Conservation (phyloP, 805 yeast species). For the Hanseniaspora guilliermondii region DNA sequence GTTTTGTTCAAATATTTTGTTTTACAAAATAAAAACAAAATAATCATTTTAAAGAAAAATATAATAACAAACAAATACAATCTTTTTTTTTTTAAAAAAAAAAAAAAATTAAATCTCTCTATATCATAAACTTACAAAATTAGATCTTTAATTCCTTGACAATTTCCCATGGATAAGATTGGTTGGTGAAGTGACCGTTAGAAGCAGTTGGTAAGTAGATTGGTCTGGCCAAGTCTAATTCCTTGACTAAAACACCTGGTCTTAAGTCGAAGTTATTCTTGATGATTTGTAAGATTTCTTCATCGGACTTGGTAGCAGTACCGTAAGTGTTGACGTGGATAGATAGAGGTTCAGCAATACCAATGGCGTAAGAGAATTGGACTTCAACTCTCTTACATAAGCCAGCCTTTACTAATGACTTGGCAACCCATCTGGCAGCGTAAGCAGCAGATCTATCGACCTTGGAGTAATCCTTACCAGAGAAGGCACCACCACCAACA, state of each 20-base stretch:
- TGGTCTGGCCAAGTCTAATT: conserved; percentile 96
- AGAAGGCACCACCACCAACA: conserved; percentile 99
- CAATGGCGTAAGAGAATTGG: conserved; percentile 98
- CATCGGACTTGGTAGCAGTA: conserved; percentile 80
- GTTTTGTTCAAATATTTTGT: no score
- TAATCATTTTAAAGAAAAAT: no score
- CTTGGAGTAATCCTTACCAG: conserved; percentile 99
- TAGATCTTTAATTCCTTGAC: conserved; percentile 67
- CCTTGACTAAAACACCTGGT: conserved; percentile 97
- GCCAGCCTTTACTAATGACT: conserved; percentile 89
- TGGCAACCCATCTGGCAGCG: conserved; percentile 99
- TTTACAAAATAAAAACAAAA: no score
- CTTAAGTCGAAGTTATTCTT: conserved; percentile 93
- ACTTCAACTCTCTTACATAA: conserved; percentile 95
- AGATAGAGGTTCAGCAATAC: conserved; percentile 99
- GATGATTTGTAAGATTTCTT: conserved; percentile 82
- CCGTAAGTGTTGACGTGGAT: conserved; percentile 97
- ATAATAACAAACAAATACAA: not conserved
- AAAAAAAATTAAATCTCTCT: not conserved
- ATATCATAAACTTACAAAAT: conserved; percentile 15
- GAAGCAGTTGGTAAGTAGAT: conserved; percentile 98
- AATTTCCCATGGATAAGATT: conserved; percentile 96
- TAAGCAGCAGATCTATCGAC: conserved; percentile 99
- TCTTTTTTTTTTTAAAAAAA: not conserved
- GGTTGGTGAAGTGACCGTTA: conserved; percentile 99